A percentile compares a stretch with the other conserved stretches of the same genome.
Evolutionary conservation across 176 grass and related monocot species (phyloP).

Genomic region (Urochloa ruziziensis): DNA sequence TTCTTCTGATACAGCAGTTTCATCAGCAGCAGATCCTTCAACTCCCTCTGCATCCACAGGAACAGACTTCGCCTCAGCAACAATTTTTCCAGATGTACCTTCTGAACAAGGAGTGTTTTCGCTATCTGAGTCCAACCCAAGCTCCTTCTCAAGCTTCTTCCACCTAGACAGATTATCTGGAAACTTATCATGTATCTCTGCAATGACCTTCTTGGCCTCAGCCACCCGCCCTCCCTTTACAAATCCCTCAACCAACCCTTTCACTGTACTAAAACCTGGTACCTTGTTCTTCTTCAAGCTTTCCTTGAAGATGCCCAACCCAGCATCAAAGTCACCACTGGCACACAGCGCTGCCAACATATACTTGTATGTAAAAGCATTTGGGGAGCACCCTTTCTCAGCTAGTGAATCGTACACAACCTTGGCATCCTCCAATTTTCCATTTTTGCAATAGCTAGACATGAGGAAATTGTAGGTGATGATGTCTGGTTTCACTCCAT

Average conservation of each 20-base stretch:
- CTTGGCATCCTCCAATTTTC: constrained; percentile 51
- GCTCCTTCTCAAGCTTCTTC: constrained; percentile 60
- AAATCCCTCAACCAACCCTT: constrained; percentile 52
- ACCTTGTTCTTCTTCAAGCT: constrained; percentile 46
- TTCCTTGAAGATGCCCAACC: constrained; percentile 49
- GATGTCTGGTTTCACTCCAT: constrained; percentile 49
- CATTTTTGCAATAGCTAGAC: constrained; percentile 45
- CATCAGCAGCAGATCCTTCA: constrained; percentile 14
- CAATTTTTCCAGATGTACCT: constrained; percentile 16
- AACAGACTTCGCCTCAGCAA: constrained; percentile 3
- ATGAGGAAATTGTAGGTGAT: constrained; percentile 84
- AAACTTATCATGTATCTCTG: constrained; percentile 33
- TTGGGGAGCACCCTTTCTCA: constrained; percentile 48
- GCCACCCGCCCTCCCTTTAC: constrained; percentile 43
- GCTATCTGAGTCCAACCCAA: constrained; percentile 43
- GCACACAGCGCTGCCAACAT: constrained; percentile 44
- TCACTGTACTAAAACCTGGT: constrained; percentile 49
- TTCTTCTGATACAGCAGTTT: constrained; percentile 19
- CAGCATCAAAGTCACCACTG: constrained; percentile 53
- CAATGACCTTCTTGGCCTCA: constrained; percentile 48
- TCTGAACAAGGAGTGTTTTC: neutral
- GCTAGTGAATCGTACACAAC: constrained; percentile 42
- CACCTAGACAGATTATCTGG: constrained; percentile 43
- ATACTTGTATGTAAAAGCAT: constrained; percentile 44
- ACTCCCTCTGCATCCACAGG: neutral